Evolutionary conservation across 176 grass and related monocot species (phyloP), one percentile per base, ranked within the genome.

Genomic region (Lolium multiflorum): DNA sequence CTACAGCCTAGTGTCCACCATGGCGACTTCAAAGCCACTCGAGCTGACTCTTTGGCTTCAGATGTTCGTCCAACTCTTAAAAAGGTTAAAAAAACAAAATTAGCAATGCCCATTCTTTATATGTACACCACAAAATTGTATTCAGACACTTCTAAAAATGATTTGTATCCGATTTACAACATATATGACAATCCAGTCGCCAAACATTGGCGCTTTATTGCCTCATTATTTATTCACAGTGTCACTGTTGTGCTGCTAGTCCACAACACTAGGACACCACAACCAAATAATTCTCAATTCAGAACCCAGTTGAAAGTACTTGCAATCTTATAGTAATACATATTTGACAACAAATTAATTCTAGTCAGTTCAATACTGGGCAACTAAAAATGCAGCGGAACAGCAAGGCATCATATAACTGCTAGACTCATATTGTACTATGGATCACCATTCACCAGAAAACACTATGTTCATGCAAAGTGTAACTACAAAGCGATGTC

Each of bases 1-100:
- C 47, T 91, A 81, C 89, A 94, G 49, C 94, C 94, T 20, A 98
- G 90, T 31, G 97, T 98, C 97, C 97, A 98, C 97, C 97, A 98
- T 62, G 97, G 94, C 74, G 93, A 96, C 76, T 96, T 98, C 82
- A 98, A 82, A 39, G 97, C 92, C 70, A 95, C 94, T 51, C 94
- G 81, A 67, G 97, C 97, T 74, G 97, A 89, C 86, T 98, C 93
- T 92, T 92, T 98, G 57, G 90, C 88, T 89, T 98, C 93, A 74
- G 89, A 89, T 81, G 82, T 82, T 22, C 93, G 97, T 25, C 97
- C 97, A 70, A 96, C 86, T 88, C 97, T 88, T 83, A n/a, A 60
- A 87, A 5, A 77, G 31, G 31, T 35, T 3, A 35, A 35, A n/a
- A n/a, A 81, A 79, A 4, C 0, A 60, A 82, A 43, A 88, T 78